Conservation (phyloP, 306 rosid genomes). For the Prunus davidiana region DNA sequence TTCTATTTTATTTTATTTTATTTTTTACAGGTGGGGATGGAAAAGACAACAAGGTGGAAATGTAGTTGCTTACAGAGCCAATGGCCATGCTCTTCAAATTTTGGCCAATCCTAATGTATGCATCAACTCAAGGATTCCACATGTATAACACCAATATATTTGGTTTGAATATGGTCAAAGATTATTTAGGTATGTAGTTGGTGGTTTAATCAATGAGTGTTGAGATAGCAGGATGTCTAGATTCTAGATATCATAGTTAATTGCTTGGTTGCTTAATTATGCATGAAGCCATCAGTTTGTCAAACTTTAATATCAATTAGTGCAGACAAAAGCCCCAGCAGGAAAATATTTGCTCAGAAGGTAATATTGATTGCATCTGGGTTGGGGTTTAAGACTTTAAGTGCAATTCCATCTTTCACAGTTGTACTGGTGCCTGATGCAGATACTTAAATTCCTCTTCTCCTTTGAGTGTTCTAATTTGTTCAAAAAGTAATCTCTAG, state of each 20-base stretch:
- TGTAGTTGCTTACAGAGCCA: slow-evolving; percentile 44
- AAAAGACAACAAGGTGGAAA: slow-evolving; percentile 46
- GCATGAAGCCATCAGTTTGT: neutral
- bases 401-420: neutral
- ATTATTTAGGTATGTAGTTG: slow-evolving; percentile 40
- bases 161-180: slow-evolving; percentile 41
- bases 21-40: slow-evolving; percentile 68
- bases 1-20: slow-evolving; percentile 12
- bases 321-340: neutral
- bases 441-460: neutral
- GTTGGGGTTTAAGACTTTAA: neutral
- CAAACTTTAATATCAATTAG: neutral
- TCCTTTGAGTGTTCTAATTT: neutral
- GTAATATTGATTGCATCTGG: neutral
- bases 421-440: neutral
- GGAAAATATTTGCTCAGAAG: neutral
- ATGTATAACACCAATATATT: slow-evolving; percentile 30
- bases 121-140: slow-evolving; percentile 37
- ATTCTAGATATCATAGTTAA: neutral
- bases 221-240: slow-evolving; percentile 3
- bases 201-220: slow-evolving; percentile 9
- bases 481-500: neutral
- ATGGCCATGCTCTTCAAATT: slow-evolving; percentile 59
- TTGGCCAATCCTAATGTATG: slow-evolving; percentile 78
- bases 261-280: neutral